phyloP scores from a whole-genome alignment of 73 alveolate species.

The Paramecium sexaurelia region DNA sequence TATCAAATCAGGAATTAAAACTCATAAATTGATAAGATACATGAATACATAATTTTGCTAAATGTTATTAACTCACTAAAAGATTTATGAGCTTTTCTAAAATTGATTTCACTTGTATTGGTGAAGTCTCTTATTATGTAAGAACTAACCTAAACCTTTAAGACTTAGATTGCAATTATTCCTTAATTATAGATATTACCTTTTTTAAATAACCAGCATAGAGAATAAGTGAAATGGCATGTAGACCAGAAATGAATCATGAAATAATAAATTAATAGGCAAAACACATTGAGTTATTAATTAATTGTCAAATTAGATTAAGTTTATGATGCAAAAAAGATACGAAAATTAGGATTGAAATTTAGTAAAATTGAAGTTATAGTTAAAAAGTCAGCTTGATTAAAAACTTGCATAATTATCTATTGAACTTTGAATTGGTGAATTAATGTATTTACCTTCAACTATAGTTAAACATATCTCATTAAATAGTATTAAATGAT shows the following conservation, averaged over 20 bases:
- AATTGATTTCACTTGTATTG: conserved; percentile 91
- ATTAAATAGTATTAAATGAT: conserved; percentile 47
- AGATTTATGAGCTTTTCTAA: conserved; percentile 94
- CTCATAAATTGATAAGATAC: conserved; percentile 89
- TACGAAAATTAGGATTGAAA: conserved; percentile 88
- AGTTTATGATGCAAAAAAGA: conserved; percentile 71
- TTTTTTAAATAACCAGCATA: conserved; percentile 88
- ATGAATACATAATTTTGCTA: conserved; percentile 80
- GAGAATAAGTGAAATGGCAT: conserved; percentile 91
- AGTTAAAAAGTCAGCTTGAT: conserved; percentile 74
- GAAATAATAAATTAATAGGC: conserved; percentile 82
- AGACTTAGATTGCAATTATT: conserved; percentile 89
- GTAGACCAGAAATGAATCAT: conserved; percentile 84
- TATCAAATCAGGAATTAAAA: conserved; percentile 86
- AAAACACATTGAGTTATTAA: conserved; percentile 71
- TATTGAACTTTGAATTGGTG: conserved; percentile 96
- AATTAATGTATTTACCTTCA: conserved; percentile 91
- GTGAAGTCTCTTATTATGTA: conserved; percentile 96
- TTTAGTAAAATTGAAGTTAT: conserved; percentile 87
- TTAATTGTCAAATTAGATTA: conserved; percentile 51
- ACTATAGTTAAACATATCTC: conserved; percentile 79
- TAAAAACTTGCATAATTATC: conserved; percentile 82
- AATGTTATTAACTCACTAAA: conserved; percentile 93
- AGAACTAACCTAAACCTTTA: conserved; percentile 90
- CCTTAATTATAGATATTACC: conserved; percentile 90